These are phyloP conservation scores for Butyriboletus loyo DNA, from an alignment of 768 basidiomycete species.

Conservation along the genomic window DNA sequence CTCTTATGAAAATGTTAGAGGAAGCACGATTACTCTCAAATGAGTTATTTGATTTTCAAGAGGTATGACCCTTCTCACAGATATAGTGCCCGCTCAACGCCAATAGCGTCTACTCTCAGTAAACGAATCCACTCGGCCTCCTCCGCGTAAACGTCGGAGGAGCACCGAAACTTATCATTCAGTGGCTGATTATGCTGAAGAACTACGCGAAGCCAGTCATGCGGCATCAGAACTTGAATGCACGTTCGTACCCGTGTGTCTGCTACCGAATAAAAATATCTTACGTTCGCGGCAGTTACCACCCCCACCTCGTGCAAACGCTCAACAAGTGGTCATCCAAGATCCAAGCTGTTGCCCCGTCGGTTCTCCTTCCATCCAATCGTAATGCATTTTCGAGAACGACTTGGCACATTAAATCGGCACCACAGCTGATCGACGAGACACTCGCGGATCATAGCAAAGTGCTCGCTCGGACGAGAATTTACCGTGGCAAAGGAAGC, in stretches of 20 bases:
- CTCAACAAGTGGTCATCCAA: constrained; percentile 95
- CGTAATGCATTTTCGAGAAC: constrained; percentile 66
- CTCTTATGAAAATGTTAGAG: constrained; percentile 51
- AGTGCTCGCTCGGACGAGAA: constrained; percentile 60
- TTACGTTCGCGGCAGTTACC: constrained; percentile 41
- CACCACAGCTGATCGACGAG: constrained; percentile 77
- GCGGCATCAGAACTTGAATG: constrained; percentile 48
- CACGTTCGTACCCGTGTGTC: constrained; percentile 38
- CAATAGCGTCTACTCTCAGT: constrained; percentile 43
- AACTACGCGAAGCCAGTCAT: constrained; percentile 43
- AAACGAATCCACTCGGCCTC: constrained; percentile 47
- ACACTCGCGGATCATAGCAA: constrained; percentile 56
- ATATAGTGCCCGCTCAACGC: constrained; percentile 13
- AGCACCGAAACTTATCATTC: constrained; percentile 25
- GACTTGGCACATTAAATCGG: constrained; percentile 56
- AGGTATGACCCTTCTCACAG: constrained; percentile 40
- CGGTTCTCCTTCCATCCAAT: constrained; percentile 65
- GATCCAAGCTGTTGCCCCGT: constrained; percentile 88
- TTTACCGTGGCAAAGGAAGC: constrained; percentile 46
- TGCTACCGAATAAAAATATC: background rate
- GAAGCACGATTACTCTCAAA: constrained; percentile 62
- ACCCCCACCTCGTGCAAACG: constrained; percentile 71
- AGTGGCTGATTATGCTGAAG: constrained; percentile 9
- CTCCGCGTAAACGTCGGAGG: constrained; percentile 58
- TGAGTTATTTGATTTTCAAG: constrained; percentile 66